Base-by-base conservation (phyloP, 2,329 filamentous ascomycete species). In the Diaporthe sp. region DNA sequence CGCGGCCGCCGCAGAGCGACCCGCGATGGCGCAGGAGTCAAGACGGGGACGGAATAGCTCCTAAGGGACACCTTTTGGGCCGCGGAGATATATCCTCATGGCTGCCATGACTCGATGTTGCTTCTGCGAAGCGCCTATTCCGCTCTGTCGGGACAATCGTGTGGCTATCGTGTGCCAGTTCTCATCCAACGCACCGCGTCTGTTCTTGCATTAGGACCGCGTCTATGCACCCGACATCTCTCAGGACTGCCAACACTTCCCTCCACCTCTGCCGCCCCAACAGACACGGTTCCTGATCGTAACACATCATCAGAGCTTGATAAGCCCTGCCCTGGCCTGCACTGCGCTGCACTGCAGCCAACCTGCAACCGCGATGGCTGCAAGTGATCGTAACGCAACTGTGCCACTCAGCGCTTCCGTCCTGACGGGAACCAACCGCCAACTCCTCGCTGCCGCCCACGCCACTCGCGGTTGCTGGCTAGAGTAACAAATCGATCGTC, bases 391-490 rank as follows among this genome's bases (percentile, higher is more conserved):
- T 37, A 44, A 44, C 42, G 71, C 34, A 65, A 37, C 46, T 34
- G 59, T 73, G 74, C 58, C 57, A 42, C 73, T 51, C 68, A 49
- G 73, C 73, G 73, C 73, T 72, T 75, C 73, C 68, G 39, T 8
- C 68, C 28, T n/a, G 58, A 25, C 59, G 73, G 67, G 59, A 73
- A 57, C 68, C 58, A 73, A 75, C 68, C 73, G 58, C 70, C 58
- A 65, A 49, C 57, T 42, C 44, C 57, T 61, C n/a, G 37, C 70
- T 62, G 44, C 57, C 70, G 70, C 57, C 57, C 58, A 39, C 49
- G 25, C 28, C 34, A 51, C 17, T 53, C 46, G 39, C 25, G n/a
- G 70, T 44, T 15, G 44, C n/a, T 44, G n/a, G 70, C 34, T n/a
- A 5, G 31, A 73, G 17, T 39, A 9, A 8, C 31, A 55, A 25